Base-by-base conservation (phyloP, 352 stramenopile genomes). In the Phytophthora europaea region DNA sequence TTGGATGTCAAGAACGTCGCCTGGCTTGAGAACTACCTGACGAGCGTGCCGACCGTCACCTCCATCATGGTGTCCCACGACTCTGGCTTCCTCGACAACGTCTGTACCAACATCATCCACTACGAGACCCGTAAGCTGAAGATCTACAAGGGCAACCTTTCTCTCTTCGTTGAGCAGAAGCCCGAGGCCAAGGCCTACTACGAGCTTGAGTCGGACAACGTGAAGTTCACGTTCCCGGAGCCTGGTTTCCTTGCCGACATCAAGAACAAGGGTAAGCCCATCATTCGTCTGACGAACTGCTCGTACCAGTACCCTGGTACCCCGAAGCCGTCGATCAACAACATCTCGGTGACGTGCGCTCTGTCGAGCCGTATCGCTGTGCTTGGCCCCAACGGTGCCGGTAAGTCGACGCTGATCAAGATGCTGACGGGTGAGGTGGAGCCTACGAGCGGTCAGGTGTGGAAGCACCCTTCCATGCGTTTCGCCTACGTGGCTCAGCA, bases 41-140 rank as follows among this genome's bases (percentile, higher is more conserved):
- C 83, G 68, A 86, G 75, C 51, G 88, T 97, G 64, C 75, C 81
- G 26, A 95, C 98, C 67, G 84, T 96, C 66, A 99, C 97, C 13
- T 89, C 91, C 34, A 88, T 99, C 51, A 95, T 99, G 53, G 97
- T 99, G 54, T 98, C 91, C 75, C 97, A 99, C 85, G 98, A 99
- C 86, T 94, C 97, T 23, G 90, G 92, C 15, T 99, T 99, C 85
- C 81, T 99, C 20, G 98, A 99, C 88, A 98, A 97, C 73, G 96
- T 99, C 13, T 98, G 92, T 74, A 99, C 98, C 2, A 98, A 99
- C 87, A 98, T 98, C 28, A 98, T 99, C 65, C 94, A 99, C 84
- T 99, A 99, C 88, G 95, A 99, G 76, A 95, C 88, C 73, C 96
- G 86, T 55, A 94, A 96, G 87, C 79, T 96, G 52, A 94, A 94